Conservation (phyloP, 176 grass and related monocot species). For the Aegilops tauschii region DNA sequence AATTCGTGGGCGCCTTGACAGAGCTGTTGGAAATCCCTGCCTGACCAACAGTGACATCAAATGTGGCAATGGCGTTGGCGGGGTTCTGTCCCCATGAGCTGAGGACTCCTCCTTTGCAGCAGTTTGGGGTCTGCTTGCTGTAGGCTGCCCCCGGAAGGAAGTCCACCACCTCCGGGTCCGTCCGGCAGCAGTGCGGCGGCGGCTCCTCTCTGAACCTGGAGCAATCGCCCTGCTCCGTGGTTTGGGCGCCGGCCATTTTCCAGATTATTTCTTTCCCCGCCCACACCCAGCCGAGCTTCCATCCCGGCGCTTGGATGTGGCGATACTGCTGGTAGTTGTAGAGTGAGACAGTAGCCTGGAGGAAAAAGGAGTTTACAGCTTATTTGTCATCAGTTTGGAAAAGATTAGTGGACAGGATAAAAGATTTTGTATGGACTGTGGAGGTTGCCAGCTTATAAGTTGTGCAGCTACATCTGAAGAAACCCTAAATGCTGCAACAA, state of each 20-base stretch:
- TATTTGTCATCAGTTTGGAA: neutral
- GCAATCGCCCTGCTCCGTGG: constrained; percentile 84
- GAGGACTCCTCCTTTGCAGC: constrained; percentile 76
- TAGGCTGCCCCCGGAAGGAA: constrained; percentile 70
- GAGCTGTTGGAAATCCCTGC: constrained; percentile 68
- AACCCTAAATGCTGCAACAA: neutral
- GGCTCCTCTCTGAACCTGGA: constrained; percentile 60
- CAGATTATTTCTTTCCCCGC: constrained; percentile 79
- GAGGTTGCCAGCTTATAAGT: neutral
- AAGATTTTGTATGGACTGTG: neutral
- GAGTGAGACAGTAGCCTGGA: constrained; percentile 64
- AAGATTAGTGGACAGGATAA: neutral
- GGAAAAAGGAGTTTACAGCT: neutral
- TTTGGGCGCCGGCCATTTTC: constrained; percentile 62
- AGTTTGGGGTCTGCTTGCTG: constrained; percentile 66
- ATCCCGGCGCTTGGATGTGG: constrained; percentile 71
- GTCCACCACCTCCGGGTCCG: constrained; percentile 60
- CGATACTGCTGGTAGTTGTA: constrained; percentile 89
- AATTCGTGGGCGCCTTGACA: constrained; percentile 39
- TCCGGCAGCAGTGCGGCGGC: constrained; percentile 77
- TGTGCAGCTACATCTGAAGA: neutral
- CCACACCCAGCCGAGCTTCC: constrained; percentile 79
- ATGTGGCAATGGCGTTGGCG: constrained; percentile 54
- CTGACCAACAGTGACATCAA: constrained; percentile 65
- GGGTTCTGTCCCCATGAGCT: constrained; percentile 66